Base-by-base conservation (phyloP, 371 early-diverging fungal genomes). In the Fennellomyces sp. region DNA sequence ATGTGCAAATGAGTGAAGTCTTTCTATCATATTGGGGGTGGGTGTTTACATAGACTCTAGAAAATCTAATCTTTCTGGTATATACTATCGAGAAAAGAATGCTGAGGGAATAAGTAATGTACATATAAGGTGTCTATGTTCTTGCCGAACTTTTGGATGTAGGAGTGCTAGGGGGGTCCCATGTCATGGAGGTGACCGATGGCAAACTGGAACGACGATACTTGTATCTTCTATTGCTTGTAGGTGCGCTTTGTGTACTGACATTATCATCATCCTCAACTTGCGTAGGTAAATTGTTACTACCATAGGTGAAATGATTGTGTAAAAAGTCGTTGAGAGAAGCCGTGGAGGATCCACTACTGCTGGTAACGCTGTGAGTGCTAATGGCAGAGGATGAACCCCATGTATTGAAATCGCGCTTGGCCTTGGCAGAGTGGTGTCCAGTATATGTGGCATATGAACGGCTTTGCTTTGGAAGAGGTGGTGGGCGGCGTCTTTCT, bases 171-270 rank as follows among this genome's bases (percentile, higher is more conserved):
- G 55, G 39, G 0, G 36, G 19, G 10, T 31, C 36, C 55, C 55
- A 54, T 21, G 13, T n/a, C 38, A 54, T 38, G 25, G 35, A 36
- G 7, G 36, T 35, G 15, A 54, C 39, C 0, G 55, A 54, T 7
- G 55, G 55, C 28, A 54, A 19, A 54, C 55, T 54, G 35, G 55
- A 54, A 13, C 55, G 55, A 28, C 55, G 55, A 28, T 36, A 38
- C 23, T 21, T 45, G 45, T 45, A 17, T 17, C 23, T 45, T 5
- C 5, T 17, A 12, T 23, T 17, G 17, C 13, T 5, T 23, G n/a
- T 45, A 23, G 45, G 45, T 21, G 45, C 45, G 21, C 45, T 45
- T 45, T 45, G 17, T 5, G 45, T 45, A 45, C 45, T 45, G n/a
- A 45, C 23, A 23, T 11, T 45, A 23, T 45, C 45, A 23, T 23